Conservation (phyloP, 768 basidiomycete species). For the Hysterangium stoloniferum region DNA sequence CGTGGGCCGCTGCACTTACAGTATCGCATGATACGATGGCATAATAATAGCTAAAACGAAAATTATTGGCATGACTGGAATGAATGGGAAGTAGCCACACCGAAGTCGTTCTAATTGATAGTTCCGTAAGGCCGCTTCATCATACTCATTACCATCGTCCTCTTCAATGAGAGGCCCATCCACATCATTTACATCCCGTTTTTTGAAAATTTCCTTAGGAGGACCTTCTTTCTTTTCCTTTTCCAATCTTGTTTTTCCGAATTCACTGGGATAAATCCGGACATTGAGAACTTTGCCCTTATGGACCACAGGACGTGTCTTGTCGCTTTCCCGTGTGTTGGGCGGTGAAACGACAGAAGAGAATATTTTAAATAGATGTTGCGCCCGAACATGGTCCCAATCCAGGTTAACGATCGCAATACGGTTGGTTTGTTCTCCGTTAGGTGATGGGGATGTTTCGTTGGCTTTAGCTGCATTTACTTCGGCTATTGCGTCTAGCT, state of each 20-base stretch:
- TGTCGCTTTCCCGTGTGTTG: slow-evolving; percentile 12
- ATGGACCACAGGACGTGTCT: slow-evolving; percentile 27
- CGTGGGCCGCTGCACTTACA: slow-evolving; percentile 64
- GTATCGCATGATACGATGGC: slow-evolving; percentile 88
- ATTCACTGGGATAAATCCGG: slow-evolving; percentile 86
- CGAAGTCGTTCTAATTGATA: slow-evolving; percentile 92
- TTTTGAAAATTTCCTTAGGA: slow-evolving; percentile 74
- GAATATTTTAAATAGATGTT: slow-evolving; percentile 87
- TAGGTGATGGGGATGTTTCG: slow-evolving; percentile 21
- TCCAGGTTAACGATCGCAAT: slow-evolving; percentile 93
- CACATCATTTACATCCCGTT: slow-evolving; percentile 24
- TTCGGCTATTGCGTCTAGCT: slow-evolving; percentile 67
- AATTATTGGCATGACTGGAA: slow-evolving; percentile 4
- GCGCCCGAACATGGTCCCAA: slow-evolving; percentile 92
- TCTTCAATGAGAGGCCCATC: slow-evolving; percentile 55
- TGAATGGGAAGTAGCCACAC: slow-evolving; percentile 35
- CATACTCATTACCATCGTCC: slow-evolving; percentile 68
- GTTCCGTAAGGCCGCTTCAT: slow-evolving; percentile 78
- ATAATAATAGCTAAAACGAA: slow-evolving; percentile 74
- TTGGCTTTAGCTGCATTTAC: slow-evolving; percentile 40
- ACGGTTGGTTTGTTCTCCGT: slow-evolving; percentile 45
- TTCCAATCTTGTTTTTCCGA: slow-evolving; percentile 81
- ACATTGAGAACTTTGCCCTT: slow-evolving; percentile 71
- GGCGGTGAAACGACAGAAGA: slow-evolving; percentile 64
- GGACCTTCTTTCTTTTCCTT: slow-evolving; percentile 89